Conservation (phyloP, 2,329 filamentous ascomycete genomes). For the Colletotrichum sp. region DNA sequence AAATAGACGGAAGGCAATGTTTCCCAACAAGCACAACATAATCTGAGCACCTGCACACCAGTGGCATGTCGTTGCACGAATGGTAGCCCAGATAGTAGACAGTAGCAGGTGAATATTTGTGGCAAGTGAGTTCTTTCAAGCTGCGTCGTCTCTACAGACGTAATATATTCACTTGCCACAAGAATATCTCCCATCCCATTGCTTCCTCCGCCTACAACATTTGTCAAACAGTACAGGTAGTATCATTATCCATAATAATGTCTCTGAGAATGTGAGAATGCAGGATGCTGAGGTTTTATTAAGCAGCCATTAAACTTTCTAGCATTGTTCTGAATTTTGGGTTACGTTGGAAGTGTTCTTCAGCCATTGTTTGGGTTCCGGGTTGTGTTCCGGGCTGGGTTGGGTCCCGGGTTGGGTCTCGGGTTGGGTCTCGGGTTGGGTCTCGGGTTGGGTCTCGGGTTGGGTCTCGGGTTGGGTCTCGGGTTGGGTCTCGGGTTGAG, state of each 20-base stretch:
- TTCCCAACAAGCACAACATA: background rate
- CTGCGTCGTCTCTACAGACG: background rate
- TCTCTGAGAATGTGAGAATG: background rate
- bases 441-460: background rate
- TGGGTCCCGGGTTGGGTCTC: no score
- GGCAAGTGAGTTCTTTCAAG: accelerated
- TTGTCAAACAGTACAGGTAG: background rate
- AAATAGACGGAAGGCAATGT: background rate
- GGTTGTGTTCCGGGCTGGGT: background rate
- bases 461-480: background rate
- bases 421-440: no score
- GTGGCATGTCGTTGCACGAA: background rate
- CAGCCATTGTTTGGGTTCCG: background rate
- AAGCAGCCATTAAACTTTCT: background rate
- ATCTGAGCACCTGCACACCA: background rate
- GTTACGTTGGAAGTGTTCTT: background rate
- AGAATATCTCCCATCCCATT: background rate
- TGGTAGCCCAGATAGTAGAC: background rate
- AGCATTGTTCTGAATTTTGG: background rate
- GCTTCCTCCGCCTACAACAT: background rate
- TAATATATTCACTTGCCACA: background rate
- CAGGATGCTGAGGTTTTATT: background rate
- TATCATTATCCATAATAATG: background rate
- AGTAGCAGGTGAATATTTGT: background rate
- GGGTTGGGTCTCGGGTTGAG: background rate